Evolutionary conservation across 768 basidiomycete genomes (phyloP).

Genomic region (Calocybe cyanea): DNA sequence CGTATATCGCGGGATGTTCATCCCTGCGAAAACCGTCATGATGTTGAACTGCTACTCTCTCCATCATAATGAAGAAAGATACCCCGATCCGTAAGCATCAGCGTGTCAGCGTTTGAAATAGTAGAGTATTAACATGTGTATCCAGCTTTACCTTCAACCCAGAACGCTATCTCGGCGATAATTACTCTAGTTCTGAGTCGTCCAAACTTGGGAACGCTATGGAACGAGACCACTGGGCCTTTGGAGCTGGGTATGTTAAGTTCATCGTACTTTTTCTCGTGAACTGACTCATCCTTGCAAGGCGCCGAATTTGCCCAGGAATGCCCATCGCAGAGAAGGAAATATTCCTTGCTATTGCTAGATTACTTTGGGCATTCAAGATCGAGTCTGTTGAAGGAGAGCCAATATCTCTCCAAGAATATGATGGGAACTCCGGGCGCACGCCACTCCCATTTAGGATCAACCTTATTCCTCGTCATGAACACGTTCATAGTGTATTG

Average conservation of each 20-base stretch:
- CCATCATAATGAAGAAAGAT: slow-evolving; percentile 31
- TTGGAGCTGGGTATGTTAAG: slow-evolving; percentile 39
- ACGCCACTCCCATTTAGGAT: slow-evolving; percentile 38
- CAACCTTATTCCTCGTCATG: slow-evolving; percentile 23
- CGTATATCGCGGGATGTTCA: slow-evolving; percentile 34
- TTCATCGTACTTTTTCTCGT: background rate
- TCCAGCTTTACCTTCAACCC: slow-evolving; percentile 24
- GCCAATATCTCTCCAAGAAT: slow-evolving; percentile 39
- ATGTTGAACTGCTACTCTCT: slow-evolving; percentile 36
- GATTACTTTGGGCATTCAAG: slow-evolving; percentile 38
- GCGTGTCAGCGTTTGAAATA: slow-evolving; percentile 12
- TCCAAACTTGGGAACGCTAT: slow-evolving; percentile 37
- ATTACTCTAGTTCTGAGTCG: slow-evolving; percentile 32
- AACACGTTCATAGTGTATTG: too few species aligned
- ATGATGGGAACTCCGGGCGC: slow-evolving; percentile 40
- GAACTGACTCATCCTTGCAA: slow-evolving; percentile 4
- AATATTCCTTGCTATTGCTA: slow-evolving; percentile 40
- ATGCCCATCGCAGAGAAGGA: slow-evolving; percentile 43
- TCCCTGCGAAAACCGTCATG: slow-evolving; percentile 35
- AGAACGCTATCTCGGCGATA: slow-evolving; percentile 38
- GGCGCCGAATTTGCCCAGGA: slow-evolving; percentile 40
- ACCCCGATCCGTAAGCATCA: slow-evolving; percentile 30
- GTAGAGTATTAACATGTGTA: background rate
- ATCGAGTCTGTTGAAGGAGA: slow-evolving; percentile 34
- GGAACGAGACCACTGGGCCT: slow-evolving; percentile 48